A percentile compares a stretch with the other conserved stretches of the same genome.
phyloP scores from a whole-genome alignment of 2,329 filamentous ascomycete genomes.

The Trichoderma sp. region DNA sequence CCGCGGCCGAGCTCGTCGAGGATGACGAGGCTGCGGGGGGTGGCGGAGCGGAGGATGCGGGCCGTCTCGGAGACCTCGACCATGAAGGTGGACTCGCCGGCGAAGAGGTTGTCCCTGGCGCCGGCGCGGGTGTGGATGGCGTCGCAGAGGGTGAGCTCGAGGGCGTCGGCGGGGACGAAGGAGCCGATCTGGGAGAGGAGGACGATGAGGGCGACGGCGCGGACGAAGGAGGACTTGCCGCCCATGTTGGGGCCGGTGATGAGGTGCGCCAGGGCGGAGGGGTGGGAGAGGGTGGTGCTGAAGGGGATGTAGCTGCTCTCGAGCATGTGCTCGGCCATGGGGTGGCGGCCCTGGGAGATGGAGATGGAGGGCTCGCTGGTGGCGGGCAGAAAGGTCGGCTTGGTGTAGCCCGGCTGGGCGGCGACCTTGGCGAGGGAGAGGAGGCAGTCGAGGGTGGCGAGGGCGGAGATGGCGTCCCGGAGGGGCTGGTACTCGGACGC shows the following conservation, averaged over 20 bases:
- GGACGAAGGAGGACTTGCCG: constrained; percentile 96
- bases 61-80: constrained; percentile 93
- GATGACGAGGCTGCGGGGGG: constrained; percentile 81
- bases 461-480: constrained; percentile 81
- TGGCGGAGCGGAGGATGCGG: constrained; percentile 86
- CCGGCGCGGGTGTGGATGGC: constrained; percentile 96
- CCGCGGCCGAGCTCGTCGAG: constrained; percentile 93
- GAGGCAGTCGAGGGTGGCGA: constrained; percentile 87
- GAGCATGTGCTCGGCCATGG: constrained; percentile 91
- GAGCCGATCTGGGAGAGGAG: constrained; percentile 95
- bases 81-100: constrained; percentile 96
- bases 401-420: constrained; percentile 81
- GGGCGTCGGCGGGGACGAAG: constrained; percentile 80
- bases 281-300: constrained; percentile 70
- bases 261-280: constrained; percentile 71
- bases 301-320: constrained; percentile 91
- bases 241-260: constrained; percentile 99
- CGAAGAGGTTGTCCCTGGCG: constrained; percentile 93
- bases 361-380: constrained; percentile 67
- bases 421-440: constrained; percentile 84
- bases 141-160: constrained; percentile 79
- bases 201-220: constrained; percentile 84
- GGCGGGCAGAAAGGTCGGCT: constrained; percentile 67
- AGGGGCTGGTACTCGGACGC: constrained; percentile 84
- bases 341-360: constrained; percentile 71